Base-by-base conservation (phyloP, 2,329 filamentous ascomycete genomes). In the Claviceps purpurea region DNA sequence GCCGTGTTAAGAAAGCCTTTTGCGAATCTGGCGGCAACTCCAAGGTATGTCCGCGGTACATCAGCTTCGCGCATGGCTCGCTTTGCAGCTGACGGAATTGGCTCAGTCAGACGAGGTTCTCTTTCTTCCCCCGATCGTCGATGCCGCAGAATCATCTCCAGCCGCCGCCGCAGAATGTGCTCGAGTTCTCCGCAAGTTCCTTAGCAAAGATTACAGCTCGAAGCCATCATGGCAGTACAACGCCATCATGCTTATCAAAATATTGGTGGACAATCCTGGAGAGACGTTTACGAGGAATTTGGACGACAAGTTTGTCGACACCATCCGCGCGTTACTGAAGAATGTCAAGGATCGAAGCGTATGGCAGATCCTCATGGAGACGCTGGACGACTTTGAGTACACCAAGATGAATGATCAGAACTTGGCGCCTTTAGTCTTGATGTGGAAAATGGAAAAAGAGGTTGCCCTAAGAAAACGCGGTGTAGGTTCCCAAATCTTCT, bases 231-330 rank as follows among this genome's bases (percentile, higher is more conserved):
- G 84, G 59, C 91, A 97, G 68, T 97, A 96, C 76, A 96, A 97
- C 70, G 85, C 89, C 56, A 82, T 97, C 62, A 97, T 97, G 93
- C 78, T 98, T 52, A 76, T 94, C 59, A 85, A 91, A 56, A 98
- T 98, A 62, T 73, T 98, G 58, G 77, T 83, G 59, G 90, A 97
- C 67, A 96, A 98, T 65, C 93, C 93, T 0, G 91, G 91, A 34
- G 77, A 78, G 50, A 89, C 82, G 1, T 98, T 98, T 63, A 95
- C 91, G n/a, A 79, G 86, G 58, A 90, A 95, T 65, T 68, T 97
- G 43, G 90, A 96, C 67, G 77, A 83, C 62, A 88, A 88, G 61
- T 97, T 96, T 63, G 80, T 87, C 50, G 77, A 84, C 43, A 82
- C 82, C 0, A 70, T 87, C 16, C 91, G 90, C 69, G 78, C 87